Evolutionary conservation across 495 filamentous ascomycete genomes (phyloP), one percentile per base, ranked within the genome.

Genomic region (Letharia lupina): DNA sequence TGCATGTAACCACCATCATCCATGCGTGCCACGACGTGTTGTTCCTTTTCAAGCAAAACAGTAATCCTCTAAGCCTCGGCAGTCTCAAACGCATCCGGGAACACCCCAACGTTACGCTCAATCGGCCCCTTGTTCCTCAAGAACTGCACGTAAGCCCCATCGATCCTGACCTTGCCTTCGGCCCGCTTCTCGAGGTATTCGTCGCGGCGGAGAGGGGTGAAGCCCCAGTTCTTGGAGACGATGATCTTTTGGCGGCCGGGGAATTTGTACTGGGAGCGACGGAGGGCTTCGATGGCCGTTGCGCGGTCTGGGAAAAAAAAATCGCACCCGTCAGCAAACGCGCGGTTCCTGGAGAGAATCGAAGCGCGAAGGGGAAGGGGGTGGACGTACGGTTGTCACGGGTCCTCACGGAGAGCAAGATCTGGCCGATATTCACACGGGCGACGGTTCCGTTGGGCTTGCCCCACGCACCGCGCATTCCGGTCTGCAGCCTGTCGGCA

Each of bases 231-330:
- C 89, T 98, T 98, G 83, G 87, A 91, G 81, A 97, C 87, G 76
- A 98, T 96, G 82, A 98, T 96, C 91, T 98, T 98, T 87, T 98
- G 94, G 81, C 94, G 93, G 79, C 94, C 94, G 69, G 94, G 94
- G 89, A 98, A 98, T 89, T 98, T 98, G 89, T 98, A 98, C 87
- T 96, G 94, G 69, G 91, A 93, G 77, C 94, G 90, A 78, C 94
- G 90, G 78, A 98, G 88, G 79, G 94, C 94, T 87, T 98, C 94
- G 78, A 98, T 91, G 80, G 94, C 94, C 74, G 86, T 86, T 67
- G 88, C 89, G 70, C 91, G 91, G 86, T 96, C 84, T 88, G 73
- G 45, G 39, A 28, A 28, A 28, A 28, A 28, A 40, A 48, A 3
- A 35, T 13, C n/a, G 33, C 15, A 13, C 47, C 33, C 11, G 20